Evolutionary conservation across 805 yeast genomes (phyloP).

Genomic region (Saccharomycopsis schoenii): DNA sequence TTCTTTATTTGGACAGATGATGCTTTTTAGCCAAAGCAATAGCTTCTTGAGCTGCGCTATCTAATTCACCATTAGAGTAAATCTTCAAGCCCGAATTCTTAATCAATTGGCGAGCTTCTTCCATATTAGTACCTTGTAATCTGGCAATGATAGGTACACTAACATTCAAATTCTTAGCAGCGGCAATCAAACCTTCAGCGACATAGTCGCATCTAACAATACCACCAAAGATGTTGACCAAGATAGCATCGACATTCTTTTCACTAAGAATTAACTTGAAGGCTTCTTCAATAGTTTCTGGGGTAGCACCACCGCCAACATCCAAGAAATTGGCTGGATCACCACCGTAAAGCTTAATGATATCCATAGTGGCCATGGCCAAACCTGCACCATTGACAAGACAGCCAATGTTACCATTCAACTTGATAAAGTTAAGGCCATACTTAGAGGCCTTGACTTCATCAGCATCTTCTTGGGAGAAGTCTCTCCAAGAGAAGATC

Average conservation of each 20-base stretch:
- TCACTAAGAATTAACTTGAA: slow-evolving; percentile 88
- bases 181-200: slow-evolving; percentile 94
- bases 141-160: slow-evolving; percentile 94
- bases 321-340: slow-evolving; percentile 98
- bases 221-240: slow-evolving; percentile 98
- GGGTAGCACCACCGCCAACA: slow-evolving; percentile 99
- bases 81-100: slow-evolving; percentile 85
- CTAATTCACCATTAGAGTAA: slow-evolving; percentile 84
- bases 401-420: slow-evolving; percentile 98
- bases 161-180: slow-evolving; percentile 84
- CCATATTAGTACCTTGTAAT: slow-evolving; percentile 96
- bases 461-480: slow-evolving; percentile 95
- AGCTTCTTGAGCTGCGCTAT: slow-evolving; percentile 94
- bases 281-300: slow-evolving; percentile 95
- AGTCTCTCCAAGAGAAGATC: slow-evolving; percentile 93
- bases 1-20: not conserved
- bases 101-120: slow-evolving; percentile 79
- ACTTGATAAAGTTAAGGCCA: slow-evolving; percentile 91
- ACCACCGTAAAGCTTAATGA: slow-evolving; percentile 96
- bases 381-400: slow-evolving; percentile 99
- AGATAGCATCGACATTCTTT: slow-evolving; percentile 83
- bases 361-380: slow-evolving; percentile 99
- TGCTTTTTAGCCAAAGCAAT: slow-evolving; percentile 49
- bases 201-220: slow-evolving; percentile 98
- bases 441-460: slow-evolving; percentile 87